These are phyloP conservation scores for Sphaerobolus stellatus DNA, from an alignment of 1,284 basidiomycete genomes.

Conservation along the genomic window DNA sequence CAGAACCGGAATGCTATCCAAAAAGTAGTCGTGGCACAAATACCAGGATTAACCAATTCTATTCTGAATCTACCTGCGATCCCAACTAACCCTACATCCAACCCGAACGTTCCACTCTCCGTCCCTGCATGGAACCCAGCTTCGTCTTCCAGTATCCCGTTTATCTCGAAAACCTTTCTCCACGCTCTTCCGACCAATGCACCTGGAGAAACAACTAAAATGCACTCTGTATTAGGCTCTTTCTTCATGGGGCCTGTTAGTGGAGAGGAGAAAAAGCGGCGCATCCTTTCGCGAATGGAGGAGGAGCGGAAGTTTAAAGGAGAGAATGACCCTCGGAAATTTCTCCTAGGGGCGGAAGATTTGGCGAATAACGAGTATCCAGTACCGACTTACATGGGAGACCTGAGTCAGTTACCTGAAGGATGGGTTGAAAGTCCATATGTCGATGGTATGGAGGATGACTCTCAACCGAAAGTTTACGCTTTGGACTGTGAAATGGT, in stretches of 20 bases:
- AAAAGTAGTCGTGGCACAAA: constrained; percentile 75
- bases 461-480: constrained; percentile 48
- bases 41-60: constrained; percentile 77
- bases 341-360: constrained; percentile 74
- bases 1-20: constrained; percentile 72
- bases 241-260: constrained; percentile 82
- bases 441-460: constrained; percentile 24
- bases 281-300: constrained; percentile 49
- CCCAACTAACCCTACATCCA: constrained; percentile 60
- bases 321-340: constrained; percentile 63
- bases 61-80: constrained; percentile 64
- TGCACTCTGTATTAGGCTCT: constrained; percentile 81
- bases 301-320: constrained; percentile 34
- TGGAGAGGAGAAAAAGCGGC: constrained; percentile 72
- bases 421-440: constrained; percentile 78
- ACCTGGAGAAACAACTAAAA: constrained; percentile 78
- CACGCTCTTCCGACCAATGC: constrained; percentile 89
- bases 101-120: constrained; percentile 64
- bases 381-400: constrained; percentile 75
- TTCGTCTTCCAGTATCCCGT: constrained; percentile 52
- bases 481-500: constrained; percentile 96
- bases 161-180: constrained; percentile 80
- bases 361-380: constrained; percentile 92
- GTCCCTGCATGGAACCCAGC: constrained; percentile 52
- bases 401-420: constrained; percentile 59